Evolutionary conservation across 2,329 filamentous ascomycete species (phyloP).

Genomic region (Pseudopyricularia javanii): DNA sequence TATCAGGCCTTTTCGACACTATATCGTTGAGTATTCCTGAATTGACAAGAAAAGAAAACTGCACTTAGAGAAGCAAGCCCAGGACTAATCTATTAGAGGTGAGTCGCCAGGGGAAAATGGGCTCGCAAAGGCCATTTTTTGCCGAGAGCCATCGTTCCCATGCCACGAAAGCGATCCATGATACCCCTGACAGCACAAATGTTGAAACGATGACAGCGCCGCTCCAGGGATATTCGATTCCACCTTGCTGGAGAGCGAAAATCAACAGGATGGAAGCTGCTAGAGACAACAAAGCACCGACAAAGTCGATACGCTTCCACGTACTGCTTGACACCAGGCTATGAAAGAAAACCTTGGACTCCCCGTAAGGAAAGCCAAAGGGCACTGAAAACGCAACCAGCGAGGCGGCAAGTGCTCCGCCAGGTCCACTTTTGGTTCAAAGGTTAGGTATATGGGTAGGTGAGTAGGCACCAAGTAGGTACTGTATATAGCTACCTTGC

Average conservation of each 20-base stretch:
- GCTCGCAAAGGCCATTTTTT: conserved; percentile 10
- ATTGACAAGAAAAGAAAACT: too few relatives aligned
- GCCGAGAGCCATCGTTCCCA: conserved; percentile 15
- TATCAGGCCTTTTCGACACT: too few relatives aligned
- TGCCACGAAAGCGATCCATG: conserved; percentile 13
- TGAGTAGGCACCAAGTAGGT: background rate
- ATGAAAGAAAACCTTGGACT: background rate
- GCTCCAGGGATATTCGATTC: conserved; percentile 27
- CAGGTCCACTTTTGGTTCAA: conserved; percentile 14
- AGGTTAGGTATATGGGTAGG: background rate
- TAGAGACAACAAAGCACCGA: conserved; percentile 21
- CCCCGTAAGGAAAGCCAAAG: conserved; percentile 10
- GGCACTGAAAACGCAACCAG: conserved; percentile 15
- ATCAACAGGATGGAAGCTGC: conserved; percentile 29
- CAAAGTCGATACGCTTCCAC: conserved; percentile 14
- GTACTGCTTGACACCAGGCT: background rate
- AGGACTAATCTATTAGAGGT: conserved; percentile 17
- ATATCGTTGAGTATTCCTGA: too few relatives aligned
- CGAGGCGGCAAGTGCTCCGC: conserved; percentile 12
- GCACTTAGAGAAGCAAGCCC: conserved; percentile 21
- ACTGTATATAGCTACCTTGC: background rate
- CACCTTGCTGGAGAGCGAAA: conserved; percentile 30
- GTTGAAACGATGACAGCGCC: conserved; percentile 23
- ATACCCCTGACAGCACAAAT: conserved; percentile 10
- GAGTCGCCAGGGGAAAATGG: conserved; percentile 21